Evolutionary conservation across 441 rosid species (phyloP).

Genomic region (Pelargonium myrrhifolium): DNA sequence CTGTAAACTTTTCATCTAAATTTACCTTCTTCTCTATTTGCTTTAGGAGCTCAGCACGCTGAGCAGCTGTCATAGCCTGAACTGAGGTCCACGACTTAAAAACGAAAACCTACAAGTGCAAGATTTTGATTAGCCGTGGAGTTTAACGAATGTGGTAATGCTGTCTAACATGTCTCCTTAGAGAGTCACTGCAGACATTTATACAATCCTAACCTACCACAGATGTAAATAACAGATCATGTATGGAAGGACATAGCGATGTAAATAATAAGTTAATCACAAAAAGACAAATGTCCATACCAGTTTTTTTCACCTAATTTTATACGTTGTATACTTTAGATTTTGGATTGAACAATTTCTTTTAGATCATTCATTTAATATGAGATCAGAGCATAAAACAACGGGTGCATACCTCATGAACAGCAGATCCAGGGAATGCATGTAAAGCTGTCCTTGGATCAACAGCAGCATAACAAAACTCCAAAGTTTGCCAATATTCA

Average conservation of each 20-base stretch:
- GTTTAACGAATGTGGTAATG: background rate
- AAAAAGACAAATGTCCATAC: background rate
- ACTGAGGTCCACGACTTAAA: constrained; percentile 76
- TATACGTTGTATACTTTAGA: background rate
- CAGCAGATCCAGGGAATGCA: constrained; percentile 94
- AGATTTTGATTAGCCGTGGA: constrained; percentile 4
- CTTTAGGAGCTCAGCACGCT: constrained; percentile 65
- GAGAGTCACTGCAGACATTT: constrained; percentile 4
- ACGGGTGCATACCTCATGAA: constrained; percentile 63
- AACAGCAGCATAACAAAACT: constrained; percentile 92
- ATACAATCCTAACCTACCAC: background rate
- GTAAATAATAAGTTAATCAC: background rate
- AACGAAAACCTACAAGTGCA: constrained; percentile 55
- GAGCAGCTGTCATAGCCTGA: constrained; percentile 72
- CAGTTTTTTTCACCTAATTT: background rate
- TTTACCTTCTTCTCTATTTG: constrained; percentile 35
- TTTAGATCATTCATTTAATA: constrained; percentile 1
- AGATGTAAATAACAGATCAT: constrained; percentile 1
- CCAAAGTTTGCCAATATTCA: constrained; percentile 93
- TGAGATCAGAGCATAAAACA: constrained; percentile 16
- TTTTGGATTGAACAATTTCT: constrained; percentile 2
- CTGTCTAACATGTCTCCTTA: constrained; percentile 4
- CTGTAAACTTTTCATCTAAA: constrained; percentile 50
- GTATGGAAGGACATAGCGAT: background rate
- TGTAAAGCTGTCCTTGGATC: constrained; percentile 74